A percentile compares a stretch with the other conserved stretches of the same genome.
Evolutionary conservation across 495 filamentous ascomycete genomes (phyloP).

Genomic region (Melanomma pulvis-pyrius): DNA sequence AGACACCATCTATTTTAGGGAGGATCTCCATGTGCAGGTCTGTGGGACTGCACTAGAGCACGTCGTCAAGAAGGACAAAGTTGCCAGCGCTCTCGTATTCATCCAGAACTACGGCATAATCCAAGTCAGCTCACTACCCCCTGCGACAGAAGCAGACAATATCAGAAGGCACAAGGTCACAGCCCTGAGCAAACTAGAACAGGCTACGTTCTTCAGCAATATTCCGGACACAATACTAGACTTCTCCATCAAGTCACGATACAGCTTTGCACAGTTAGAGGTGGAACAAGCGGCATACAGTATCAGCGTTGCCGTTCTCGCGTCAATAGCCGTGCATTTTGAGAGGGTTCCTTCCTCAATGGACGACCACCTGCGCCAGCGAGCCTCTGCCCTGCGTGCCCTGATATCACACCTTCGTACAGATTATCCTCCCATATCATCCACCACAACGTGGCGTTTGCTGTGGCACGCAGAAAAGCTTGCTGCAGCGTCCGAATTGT

Average conservation of each 20-base stretch:
- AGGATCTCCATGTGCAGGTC: constrained; percentile 57
- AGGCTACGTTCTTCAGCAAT: constrained; percentile 88
- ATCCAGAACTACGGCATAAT: constrained; percentile 80
- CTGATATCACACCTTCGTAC: constrained; percentile 68
- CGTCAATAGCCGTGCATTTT: constrained; percentile 72
- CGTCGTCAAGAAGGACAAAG: constrained; percentile 46
- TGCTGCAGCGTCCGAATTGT: constrained; percentile 78
- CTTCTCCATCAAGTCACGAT: constrained; percentile 65
- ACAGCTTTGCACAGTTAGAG: constrained; percentile 66
- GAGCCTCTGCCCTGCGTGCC: constrained; percentile 68
- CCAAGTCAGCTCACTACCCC: constrained; percentile 63
- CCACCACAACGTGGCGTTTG: constrained; percentile 71
- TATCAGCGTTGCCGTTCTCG: constrained; percentile 81
- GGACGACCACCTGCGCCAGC: constrained; percentile 73
- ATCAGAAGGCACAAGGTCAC: constrained; percentile 58
- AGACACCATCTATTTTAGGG: constrained; percentile 80
- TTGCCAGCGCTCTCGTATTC: constrained; percentile 70
- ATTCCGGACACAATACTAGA: constrained; percentile 79
- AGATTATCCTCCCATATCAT: constrained; percentile 60
- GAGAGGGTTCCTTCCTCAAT: constrained; percentile 70
- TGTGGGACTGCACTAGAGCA: constrained; percentile 53
- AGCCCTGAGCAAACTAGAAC: constrained; percentile 85
- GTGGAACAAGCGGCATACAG: constrained; percentile 75
- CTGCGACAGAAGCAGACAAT: constrained; percentile 47
- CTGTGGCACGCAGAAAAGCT: constrained; percentile 91